Evolutionary conservation across 352 stramenopile genomes (phyloP), one percentile per base, ranked within the genome.

Genomic region (Pythium coloratum): DNA sequence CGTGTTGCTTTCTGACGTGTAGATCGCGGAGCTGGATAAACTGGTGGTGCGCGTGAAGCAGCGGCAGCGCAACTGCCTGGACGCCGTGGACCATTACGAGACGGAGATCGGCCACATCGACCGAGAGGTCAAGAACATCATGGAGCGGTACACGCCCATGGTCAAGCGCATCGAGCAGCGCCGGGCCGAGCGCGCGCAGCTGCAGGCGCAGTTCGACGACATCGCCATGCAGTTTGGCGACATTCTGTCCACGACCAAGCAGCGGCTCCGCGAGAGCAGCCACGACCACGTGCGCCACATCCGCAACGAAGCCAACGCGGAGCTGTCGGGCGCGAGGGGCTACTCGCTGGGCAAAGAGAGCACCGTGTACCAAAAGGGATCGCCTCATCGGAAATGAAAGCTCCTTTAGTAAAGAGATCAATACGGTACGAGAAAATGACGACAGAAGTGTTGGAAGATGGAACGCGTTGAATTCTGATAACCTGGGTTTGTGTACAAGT

Each of bases 11-110:
- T 30, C 28, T 2, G 56, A 5, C 20, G 53, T 1, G n/a, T 59
- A 92, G 84, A 92, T 91, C 46, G 72, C 65, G 0, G 82, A 92
- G 69, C 65, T 92, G 16, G 84, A 91, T 72, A 92, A 90, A 40
- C 71, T 92, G 13, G 84, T 92, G 34, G 77, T 78, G 47, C 77
- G 76, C 32, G 84, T 92, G 64, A 81, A 88, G 58, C 84, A 92
- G 55, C 79, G 78, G 36, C 81, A 92, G 46, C 74, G 74, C 34
- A 82, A 79, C 47, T 90, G 80, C 34, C 72, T 88, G 18, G 64
- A 72, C 1, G 76, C 81, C 9, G 73, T 84, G 20, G 68, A 72
- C 7, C 61, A 90, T 14, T 92, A 88, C 57, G 72, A 84, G 57
- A 72, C 32, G 26, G 82, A 92, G 61, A 78, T 92, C 18, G 77